Evolutionary conservation across 371 early-diverging fungal genomes (phyloP).

Genomic region (Circinella umbellata): DNA sequence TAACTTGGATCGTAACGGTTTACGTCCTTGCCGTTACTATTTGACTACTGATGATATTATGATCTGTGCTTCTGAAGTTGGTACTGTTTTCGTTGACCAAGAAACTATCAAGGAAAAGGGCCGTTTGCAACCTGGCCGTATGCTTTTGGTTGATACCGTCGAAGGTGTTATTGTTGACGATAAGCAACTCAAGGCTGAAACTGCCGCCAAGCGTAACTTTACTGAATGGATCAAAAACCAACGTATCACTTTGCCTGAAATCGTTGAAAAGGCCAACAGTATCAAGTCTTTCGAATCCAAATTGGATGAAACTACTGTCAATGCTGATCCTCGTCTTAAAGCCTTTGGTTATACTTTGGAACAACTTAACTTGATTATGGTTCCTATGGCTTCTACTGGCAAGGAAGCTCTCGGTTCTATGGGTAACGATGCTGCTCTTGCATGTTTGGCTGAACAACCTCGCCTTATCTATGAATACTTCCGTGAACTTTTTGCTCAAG

Average conservation of each 20-base stretch:
- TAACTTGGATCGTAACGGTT: slow-evolving; percentile 93
- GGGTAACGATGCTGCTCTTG: slow-evolving; percentile 96
- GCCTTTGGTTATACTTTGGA: slow-evolving; percentile 94
- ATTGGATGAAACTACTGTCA: slow-evolving; percentile 47
- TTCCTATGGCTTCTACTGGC: slow-evolving; percentile 87
- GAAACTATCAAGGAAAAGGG: slow-evolving; percentile 87
- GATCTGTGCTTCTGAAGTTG: slow-evolving; percentile 98
- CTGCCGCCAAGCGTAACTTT: slow-evolving; percentile 76
- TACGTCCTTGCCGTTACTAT: slow-evolving; percentile 97
- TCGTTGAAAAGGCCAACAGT: slow-evolving; percentile 36
- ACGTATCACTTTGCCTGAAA: slow-evolving; percentile 71
- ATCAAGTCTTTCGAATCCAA: slow-evolving; percentile 26
- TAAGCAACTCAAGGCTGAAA: slow-evolving; percentile 81
- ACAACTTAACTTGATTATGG: slow-evolving; percentile 86
- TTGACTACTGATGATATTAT: slow-evolving; percentile 93
- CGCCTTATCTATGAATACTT: slow-evolving; percentile 95
- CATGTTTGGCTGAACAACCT: slow-evolving; percentile 89
- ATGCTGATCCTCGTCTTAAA: slow-evolving; percentile 81
- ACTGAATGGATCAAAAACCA: slow-evolving; percentile 82
- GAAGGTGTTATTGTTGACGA: slow-evolving; percentile 92
- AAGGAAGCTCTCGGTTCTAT: slow-evolving; percentile 98
- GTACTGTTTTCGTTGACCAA: slow-evolving; percentile 84
- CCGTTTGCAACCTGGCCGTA: slow-evolving; percentile 94
- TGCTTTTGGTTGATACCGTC: slow-evolving; percentile 94
- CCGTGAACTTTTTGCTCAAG: slow-evolving; percentile 96